Conservation (phyloP, 768 basidiomycete species). For the Suillus alpinus region DNA sequence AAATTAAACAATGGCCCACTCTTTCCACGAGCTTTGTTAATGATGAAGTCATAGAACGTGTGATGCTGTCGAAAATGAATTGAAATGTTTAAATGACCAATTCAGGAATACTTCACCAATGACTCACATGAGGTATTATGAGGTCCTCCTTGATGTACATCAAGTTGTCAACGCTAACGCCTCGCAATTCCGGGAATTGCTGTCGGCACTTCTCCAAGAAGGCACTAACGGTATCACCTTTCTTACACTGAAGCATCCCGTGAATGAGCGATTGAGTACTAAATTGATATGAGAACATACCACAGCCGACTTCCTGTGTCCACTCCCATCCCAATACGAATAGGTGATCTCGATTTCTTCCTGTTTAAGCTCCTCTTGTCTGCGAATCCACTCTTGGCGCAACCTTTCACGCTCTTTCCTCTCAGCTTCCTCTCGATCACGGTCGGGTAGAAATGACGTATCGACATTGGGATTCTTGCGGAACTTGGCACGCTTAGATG, state of each 20-base stretch:
- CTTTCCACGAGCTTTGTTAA: slow-evolving; percentile 98
- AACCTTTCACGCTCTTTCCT: slow-evolving; percentile 85
- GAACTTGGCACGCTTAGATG: slow-evolving; percentile 71
- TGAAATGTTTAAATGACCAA: not conserved
- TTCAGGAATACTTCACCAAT: not conserved
- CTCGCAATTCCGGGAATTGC: slow-evolving; percentile 90
- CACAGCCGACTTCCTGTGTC: slow-evolving; percentile 87
- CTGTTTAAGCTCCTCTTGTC: slow-evolving; percentile 64
- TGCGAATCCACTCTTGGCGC: slow-evolving; percentile 82
- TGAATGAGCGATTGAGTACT: not conserved
- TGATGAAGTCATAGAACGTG: slow-evolving; percentile 97
- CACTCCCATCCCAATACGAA: slow-evolving; percentile 98
- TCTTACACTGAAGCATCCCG: slow-evolving; percentile 74
- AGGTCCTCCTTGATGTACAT: slow-evolving; percentile 99
- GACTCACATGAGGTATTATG: slow-evolving; percentile 89
- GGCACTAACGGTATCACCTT: slow-evolving; percentile 82
- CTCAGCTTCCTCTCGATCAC: slow-evolving; percentile 95
- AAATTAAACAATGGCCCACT: slow-evolving; percentile 98
- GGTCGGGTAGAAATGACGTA: slow-evolving; percentile 96
- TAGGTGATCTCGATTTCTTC: slow-evolving; percentile 90
- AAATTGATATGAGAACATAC: slow-evolving; percentile 46
- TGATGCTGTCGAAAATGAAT: slow-evolving; percentile 63
- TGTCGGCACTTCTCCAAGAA: slow-evolving; percentile 93
- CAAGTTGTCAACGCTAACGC: slow-evolving; percentile 89
- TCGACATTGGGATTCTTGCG: slow-evolving; percentile 96